Conservation (phyloP, 2,329 filamentous ascomycete species). For the Tolypocladium cylindrosporum region DNA sequence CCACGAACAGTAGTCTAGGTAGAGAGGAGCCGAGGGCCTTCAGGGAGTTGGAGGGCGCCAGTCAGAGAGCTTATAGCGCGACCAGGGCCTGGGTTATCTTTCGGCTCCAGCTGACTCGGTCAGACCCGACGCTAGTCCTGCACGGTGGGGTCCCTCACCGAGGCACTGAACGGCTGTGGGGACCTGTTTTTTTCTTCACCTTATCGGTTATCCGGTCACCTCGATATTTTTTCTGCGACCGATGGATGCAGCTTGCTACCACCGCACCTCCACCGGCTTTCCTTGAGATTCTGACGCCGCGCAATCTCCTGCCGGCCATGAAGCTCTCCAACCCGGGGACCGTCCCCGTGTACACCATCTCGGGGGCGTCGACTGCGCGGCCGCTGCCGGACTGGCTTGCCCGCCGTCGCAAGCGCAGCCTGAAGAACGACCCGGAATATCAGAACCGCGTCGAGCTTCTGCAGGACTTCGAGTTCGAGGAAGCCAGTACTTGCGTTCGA, state of each 20-base stretch:
- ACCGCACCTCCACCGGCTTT: not conserved
- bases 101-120: slow-evolving; percentile 2
- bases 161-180: not conserved
- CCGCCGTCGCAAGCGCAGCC: slow-evolving; percentile 74
- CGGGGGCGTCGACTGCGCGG: slow-evolving; percentile 77
- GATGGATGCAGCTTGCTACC: not conserved
- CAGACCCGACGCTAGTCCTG: slow-evolving; percentile 3
- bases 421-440: slow-evolving; percentile 89
- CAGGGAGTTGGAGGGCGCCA: not conserved
- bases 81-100: not conserved
- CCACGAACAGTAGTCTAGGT: not conserved
- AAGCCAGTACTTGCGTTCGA: slow-evolving; percentile 82
- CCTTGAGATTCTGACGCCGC: not conserved
- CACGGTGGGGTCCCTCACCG: slow-evolving; percentile 2
- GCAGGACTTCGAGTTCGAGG: slow-evolving; percentile 96
- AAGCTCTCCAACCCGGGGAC: slow-evolving; percentile 74
- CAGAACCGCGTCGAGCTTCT: slow-evolving; percentile 88
- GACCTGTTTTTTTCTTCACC: not conserved
- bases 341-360: slow-evolving; percentile 89
- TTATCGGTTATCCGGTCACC: not conserved
- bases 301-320: slow-evolving; percentile 35
- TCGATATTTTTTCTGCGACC: slow-evolving; percentile 2
- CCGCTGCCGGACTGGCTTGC: slow-evolving; percentile 94
- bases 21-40: not conserved
- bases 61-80: not conserved